Base-by-base conservation (phyloP, 2,329 filamentous ascomycete genomes). In the Pseudogymnoascus sp. region DNA sequence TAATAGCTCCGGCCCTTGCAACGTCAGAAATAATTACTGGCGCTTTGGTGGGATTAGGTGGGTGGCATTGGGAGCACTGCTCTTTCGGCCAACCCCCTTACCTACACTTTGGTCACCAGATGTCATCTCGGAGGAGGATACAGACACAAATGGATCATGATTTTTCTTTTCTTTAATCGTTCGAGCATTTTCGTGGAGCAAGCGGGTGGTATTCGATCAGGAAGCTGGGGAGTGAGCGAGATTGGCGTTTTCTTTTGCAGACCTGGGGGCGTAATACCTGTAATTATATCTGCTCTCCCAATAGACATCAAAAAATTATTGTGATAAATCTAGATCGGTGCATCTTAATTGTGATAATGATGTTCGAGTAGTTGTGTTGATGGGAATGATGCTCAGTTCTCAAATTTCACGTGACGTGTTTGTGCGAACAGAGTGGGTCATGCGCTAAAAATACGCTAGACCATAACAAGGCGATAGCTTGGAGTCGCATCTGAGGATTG, bases 161-260 rank as follows among this genome's bases (percentile, higher is more conserved):
- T 56, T 56, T 56, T 56, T 35, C n/a, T 33, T 56, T 56, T 56
- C 28, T 56, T 56, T 56, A 33, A 21, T 56, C 10, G 28, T 56
- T 56, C 10, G 50, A 56, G 50, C 50, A 56, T 56, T 56, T 56
- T 56, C 47, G 50, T 14, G 50, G 50, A 35, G 50, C 50, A 56
- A 56, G 50, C 50, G 31, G 50, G 50, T 56, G 50, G 50, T 14
- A 56, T 56, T 56, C 25, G 50, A 56, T 10, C 28, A 56, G 28
- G 50, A 56, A 56, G n/a, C 50, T 56, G 50, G 16, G 50, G 50
- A 33, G 28, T 35, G 50, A 56, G 50, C 50, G 50, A 33, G 50
- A 56, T 56, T 56, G 28, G 50, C 50, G 50, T 56, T 56, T 56
- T 56, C 28, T n/a, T 56, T 56, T 56, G 50, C 50, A 56, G 50